Evolutionary conservation across 768 basidiomycete species (phyloP).

Genomic region (Tricholoma flavovirens): DNA sequence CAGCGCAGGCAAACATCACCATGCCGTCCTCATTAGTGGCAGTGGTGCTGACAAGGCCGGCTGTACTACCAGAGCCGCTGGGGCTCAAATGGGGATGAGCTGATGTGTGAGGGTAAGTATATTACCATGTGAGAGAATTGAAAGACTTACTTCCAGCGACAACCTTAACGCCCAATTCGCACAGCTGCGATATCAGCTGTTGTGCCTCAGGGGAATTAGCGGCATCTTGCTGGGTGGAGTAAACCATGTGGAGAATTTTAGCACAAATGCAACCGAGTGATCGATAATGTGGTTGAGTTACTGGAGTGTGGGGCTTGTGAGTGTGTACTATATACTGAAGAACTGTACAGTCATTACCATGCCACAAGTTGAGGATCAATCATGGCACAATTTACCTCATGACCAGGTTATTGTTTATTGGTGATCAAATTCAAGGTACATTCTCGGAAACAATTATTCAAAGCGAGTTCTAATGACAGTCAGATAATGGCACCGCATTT

Average conservation of each 20-base stretch:
- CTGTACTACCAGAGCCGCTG: background rate
- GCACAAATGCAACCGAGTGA: background rate
- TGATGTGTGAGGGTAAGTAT: background rate
- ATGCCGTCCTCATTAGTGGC: background rate
- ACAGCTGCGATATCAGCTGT: background rate
- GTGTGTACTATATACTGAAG: background rate
- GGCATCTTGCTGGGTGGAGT: background rate
- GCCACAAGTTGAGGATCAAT: too few relatives aligned
- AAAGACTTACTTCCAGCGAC: background rate
- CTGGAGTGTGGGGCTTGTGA: background rate
- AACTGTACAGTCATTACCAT: background rate
- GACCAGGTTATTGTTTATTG: background rate
- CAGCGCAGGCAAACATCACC: background rate
- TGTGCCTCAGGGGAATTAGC: background rate
- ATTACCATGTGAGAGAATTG: background rate
- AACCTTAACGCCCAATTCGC: background rate
- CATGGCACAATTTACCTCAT: background rate
- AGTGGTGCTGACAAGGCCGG: background rate
- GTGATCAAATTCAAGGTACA: background rate
- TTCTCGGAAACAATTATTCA: background rate
- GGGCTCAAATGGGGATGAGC: background rate
- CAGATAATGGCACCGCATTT: background rate
- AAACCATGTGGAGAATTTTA: background rate
- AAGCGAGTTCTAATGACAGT: background rate
- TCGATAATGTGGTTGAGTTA: background rate